Percentiles rank a stretch among this genome's conserved stretches.
Evolutionary conservation across 2,329 filamentous ascomycete genomes (phyloP).

Genomic region (Hymenotorrendiella dingleyae): DNA sequence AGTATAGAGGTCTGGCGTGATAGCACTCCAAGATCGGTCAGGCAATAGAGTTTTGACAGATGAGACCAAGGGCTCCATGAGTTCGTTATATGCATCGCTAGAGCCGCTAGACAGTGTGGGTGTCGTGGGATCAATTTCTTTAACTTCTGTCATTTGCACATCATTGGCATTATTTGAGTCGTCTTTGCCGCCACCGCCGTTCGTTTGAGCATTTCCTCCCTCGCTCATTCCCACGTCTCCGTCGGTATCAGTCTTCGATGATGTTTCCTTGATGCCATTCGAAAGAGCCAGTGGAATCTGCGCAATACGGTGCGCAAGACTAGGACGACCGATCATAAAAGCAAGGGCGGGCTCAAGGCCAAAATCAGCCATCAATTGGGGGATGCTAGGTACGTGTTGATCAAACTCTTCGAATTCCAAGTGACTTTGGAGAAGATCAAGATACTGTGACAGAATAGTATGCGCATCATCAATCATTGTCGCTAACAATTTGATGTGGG

Average conservation of each 20-base stretch:
- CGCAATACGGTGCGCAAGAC: constrained; percentile 60
- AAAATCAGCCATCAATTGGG: constrained; percentile 68
- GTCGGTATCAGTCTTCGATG: constrained; percentile 40
- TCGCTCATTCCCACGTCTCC: constrained; percentile 43
- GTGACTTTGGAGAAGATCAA: constrained; percentile 81
- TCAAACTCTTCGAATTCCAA: constrained; percentile 73
- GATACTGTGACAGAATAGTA: constrained; percentile 76
- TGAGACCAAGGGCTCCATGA: constrained; percentile 69
- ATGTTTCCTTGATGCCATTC: constrained; percentile 17
- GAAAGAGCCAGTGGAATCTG: constrained; percentile 12
- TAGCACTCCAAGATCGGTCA: constrained; percentile 57
- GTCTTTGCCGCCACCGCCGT: constrained; percentile 1
- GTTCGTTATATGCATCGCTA: constrained; percentile 48
- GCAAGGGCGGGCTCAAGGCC: constrained; percentile 75
- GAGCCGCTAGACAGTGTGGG: constrained; percentile 21
- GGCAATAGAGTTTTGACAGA: constrained; percentile 58
- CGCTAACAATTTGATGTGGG: constrained; percentile 83
- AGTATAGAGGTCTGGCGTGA: constrained; percentile 77
- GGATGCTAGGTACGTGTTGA: constrained; percentile 66
- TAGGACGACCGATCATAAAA: constrained; percentile 75
- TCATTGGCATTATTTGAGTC: constrained; percentile 23
- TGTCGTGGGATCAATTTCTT: constrained; percentile 7
- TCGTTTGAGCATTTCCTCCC: constrained; percentile 12
- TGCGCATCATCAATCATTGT: constrained; percentile 89
- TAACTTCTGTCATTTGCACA: constrained; percentile 33